phyloP scores from a whole-genome alignment of 1,139 yeast species.

The Lizanozyma gosingica region DNA sequence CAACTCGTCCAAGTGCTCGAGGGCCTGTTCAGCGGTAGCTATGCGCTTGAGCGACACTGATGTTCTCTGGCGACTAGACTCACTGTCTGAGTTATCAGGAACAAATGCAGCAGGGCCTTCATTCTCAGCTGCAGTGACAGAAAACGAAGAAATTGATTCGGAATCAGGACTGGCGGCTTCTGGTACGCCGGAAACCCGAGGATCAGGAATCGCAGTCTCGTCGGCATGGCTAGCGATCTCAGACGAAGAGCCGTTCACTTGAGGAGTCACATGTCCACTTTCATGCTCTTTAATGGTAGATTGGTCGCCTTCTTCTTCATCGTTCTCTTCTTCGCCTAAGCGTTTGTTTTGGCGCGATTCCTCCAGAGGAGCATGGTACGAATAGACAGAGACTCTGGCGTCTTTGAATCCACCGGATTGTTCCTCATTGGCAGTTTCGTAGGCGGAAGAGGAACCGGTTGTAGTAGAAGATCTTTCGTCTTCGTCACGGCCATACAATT shows the following conservation, averaged over 20 bases:
- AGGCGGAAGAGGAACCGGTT: slow-evolving; percentile 14
- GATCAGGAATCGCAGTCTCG: too few relatives aligned
- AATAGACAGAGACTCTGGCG: not conserved
- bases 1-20: slow-evolving; percentile 1
- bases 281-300: slow-evolving; percentile 3
- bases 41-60: not conserved
- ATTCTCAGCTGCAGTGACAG: not conserved
- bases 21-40: slow-evolving; percentile 3
- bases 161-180: not conserved
- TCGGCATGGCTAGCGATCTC: not conserved
- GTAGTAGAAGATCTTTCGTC: slow-evolving; percentile 7
- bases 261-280: not conserved
- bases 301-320: slow-evolving; percentile 3
- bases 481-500: slow-evolving; percentile 3
- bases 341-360: not conserved
- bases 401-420: not conserved
- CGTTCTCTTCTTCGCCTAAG: slow-evolving; percentile 5
- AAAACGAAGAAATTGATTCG: not conserved
- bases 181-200: not conserved
- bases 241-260: not conserved
- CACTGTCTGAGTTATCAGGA: not conserved
- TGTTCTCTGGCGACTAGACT: not conserved
- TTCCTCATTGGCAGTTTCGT: slow-evolving; percentile 30
- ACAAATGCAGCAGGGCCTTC: not conserved
- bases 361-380: not conserved